A percentile compares a stretch with the other conserved stretches of the same genome.
Evolutionary conservation across 352 stramenopile genomes (phyloP).

Genomic region (Elongisporangium undulatum): DNA sequence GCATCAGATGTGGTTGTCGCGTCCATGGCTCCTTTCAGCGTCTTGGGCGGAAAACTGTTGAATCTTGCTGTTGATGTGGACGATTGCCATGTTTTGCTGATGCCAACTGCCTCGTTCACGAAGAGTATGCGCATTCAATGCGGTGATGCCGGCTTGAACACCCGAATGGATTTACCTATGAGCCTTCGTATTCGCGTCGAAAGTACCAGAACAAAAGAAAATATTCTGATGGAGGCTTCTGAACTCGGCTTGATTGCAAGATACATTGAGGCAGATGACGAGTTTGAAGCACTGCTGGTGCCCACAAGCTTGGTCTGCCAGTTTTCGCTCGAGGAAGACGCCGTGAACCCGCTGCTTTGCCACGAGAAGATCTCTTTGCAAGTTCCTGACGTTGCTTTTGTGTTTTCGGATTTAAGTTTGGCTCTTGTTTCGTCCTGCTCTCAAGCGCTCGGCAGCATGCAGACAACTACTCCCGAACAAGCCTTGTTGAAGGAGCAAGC

Average conservation of each 20-base stretch:
- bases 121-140: conserved; percentile 28
- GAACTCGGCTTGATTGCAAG: conserved; percentile 45
- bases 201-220: conserved; percentile 40
- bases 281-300: conserved; percentile 37
- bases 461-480: conserved; percentile 62
- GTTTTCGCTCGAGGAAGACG: conserved; percentile 51
- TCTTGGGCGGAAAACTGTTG: conserved; percentile 51
- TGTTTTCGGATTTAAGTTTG: conserved; percentile 66
- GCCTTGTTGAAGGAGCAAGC: conserved; percentile 49
- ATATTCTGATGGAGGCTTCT: conserved; percentile 41
- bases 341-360: conserved; percentile 23
- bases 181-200: conserved; percentile 38
- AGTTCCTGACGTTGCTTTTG: conserved; percentile 57
- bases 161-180: conserved; percentile 43
- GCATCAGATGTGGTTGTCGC: conserved; percentile 16
- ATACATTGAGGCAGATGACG: conserved; percentile 39
- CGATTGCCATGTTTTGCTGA: conserved; percentile 48
- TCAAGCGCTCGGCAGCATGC: conserved; percentile 39
- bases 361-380: conserved; percentile 52
- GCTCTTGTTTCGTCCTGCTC: conserved; percentile 53
- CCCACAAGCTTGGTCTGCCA: conserved; percentile 40
- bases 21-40: conserved; percentile 59
- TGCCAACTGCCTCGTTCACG: conserved; percentile 39
- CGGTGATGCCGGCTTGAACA: conserved; percentile 43
- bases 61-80: conserved; percentile 44